These are phyloP conservation scores for Domatiomyces globalis DNA, from an alignment of 2,329 filamentous ascomycete species.

Conservation along the genomic window DNA sequence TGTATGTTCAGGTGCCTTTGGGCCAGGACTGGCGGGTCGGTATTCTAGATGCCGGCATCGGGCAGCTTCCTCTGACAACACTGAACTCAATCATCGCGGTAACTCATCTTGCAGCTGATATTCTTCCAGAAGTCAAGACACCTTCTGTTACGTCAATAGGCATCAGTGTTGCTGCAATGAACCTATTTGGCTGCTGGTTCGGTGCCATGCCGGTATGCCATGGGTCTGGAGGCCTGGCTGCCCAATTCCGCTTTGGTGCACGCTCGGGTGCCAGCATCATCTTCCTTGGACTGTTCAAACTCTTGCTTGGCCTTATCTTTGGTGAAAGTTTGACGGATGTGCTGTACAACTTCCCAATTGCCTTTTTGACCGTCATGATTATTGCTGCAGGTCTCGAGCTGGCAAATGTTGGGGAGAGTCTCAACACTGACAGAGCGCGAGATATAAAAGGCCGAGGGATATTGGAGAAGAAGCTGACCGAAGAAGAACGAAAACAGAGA, in stretches of 20 bases:
- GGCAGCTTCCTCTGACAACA: constrained; percentile 79
- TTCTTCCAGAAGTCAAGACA: constrained; percentile 54
- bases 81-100: constrained; percentile 89
- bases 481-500: constrained; percentile 40
- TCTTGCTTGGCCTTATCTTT: constrained; percentile 60
- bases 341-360: constrained; percentile 58
- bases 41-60: constrained; percentile 55
- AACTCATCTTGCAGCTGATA: constrained; percentile 59
- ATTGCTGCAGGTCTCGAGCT: constrained; percentile 79
- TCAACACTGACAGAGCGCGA: constrained; percentile 60
- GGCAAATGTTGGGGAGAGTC: constrained; percentile 65
- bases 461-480: constrained; percentile 19
- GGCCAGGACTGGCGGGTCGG: constrained; percentile 37
- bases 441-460: constrained; percentile 32
- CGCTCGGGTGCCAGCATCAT: constrained; percentile 75
- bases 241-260: constrained; percentile 81
- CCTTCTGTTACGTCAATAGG: constrained; percentile 66
- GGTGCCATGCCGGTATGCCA: constrained; percentile 94
- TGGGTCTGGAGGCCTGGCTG: constrained; percentile 78
- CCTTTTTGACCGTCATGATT: constrained; percentile 74
- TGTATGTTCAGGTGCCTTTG: constrained; percentile 37
- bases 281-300: constrained; percentile 59
- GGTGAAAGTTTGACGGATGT: constrained; percentile 60
- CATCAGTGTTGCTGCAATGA: constrained; percentile 69
- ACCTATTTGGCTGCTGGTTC: constrained; percentile 76